phyloP scores from a whole-genome alignment of 1,284 basidiomycete species.

The Athelia sp. region DNA sequence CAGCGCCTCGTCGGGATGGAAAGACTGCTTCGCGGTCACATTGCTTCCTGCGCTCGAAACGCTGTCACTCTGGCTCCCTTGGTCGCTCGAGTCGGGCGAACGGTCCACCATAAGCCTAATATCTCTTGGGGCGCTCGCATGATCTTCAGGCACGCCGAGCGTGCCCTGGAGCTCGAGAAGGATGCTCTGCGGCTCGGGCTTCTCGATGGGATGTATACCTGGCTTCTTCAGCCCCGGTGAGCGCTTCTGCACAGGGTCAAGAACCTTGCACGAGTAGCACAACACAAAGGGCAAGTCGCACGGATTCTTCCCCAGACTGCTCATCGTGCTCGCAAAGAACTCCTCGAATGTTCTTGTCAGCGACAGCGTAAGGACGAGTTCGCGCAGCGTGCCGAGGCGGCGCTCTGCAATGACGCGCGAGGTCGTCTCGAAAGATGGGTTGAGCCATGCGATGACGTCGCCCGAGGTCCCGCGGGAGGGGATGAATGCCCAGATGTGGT shows the following conservation, averaged over 20 bases:
- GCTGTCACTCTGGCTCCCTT: no score
- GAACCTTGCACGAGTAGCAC: constrained; percentile 4
- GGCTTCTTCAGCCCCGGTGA: not conserved
- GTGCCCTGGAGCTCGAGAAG: no score
- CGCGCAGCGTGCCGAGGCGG: constrained; percentile 12
- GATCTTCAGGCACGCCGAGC: no score
- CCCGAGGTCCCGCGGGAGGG: constrained; percentile 4
- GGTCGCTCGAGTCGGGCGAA: no score
- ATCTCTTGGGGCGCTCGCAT: no score
- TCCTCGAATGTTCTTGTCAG: constrained; percentile 2
- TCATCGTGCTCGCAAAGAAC: constrained; percentile 7
- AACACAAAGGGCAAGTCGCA: constrained; percentile 11
- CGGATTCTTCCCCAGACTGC: constrained; percentile 9
- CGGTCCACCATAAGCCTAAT: no score
- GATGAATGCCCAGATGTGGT: constrained; percentile 13
- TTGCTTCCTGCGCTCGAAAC: no score
- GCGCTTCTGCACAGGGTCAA: no score
- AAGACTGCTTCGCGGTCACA: no score
- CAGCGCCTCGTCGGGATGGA: no score
- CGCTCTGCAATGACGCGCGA: constrained; percentile 15
- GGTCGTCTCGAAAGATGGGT: constrained; percentile 13
- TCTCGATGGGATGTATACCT: no score
- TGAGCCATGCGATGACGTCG: constrained; percentile 4
- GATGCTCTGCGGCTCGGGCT: no score
- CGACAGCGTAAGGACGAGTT: constrained; percentile 8